Evolutionary conservation across 2,329 filamentous ascomycete genomes (phyloP), one percentile per base, ranked within the genome.

Genomic region (Gnomoniopsis sp.): DNA sequence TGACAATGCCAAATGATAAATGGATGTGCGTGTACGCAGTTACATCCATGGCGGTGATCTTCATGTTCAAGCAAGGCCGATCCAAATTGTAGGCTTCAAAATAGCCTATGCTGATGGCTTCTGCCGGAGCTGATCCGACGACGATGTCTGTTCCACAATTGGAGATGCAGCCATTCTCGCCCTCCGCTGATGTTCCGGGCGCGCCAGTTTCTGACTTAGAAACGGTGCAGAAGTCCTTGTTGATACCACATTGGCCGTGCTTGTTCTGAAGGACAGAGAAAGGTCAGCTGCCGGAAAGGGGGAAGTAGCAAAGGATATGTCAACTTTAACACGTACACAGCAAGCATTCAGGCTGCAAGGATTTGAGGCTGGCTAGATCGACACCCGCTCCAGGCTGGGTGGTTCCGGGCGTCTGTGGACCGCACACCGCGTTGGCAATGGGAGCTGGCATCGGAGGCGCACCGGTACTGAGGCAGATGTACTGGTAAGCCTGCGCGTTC

Each of bases 91-190:
- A 75, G 12, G 59, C 66, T 57, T 76, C 69, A 59, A 65, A 76
- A 59, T 75, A 76, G 15, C 62, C 72, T 26, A 75, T 55, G 30
- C 44, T 55, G n/a, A 44, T 11, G 44, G 60, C 36, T 11, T 43
- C 71, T 62, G 36, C 67, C 38, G 23, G 53, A 1, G 38, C 41
- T n/a, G n/a, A n/a, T 3, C 65, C 65, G 3, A 65, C 55, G 21
- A 71, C 60, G 12, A 77, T 66, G 6, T 71, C 68, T 6, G 62
- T 70, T 17, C 76, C 74, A 50, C 75, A 78, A 65, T 77, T 76
- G 22, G 69, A 72, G 21, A 77, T 72, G 59, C 75, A 77, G 33
- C 72, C 73, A 59, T 73, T 68, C 10, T 61, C 68, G 8, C 68
- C 69, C 0, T 63, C 52, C 8, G 60, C 46, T 11, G 72, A 66